phyloP scores from a whole-genome alignment of 176 grass and related monocot species.

The Lolium perenne region DNA sequence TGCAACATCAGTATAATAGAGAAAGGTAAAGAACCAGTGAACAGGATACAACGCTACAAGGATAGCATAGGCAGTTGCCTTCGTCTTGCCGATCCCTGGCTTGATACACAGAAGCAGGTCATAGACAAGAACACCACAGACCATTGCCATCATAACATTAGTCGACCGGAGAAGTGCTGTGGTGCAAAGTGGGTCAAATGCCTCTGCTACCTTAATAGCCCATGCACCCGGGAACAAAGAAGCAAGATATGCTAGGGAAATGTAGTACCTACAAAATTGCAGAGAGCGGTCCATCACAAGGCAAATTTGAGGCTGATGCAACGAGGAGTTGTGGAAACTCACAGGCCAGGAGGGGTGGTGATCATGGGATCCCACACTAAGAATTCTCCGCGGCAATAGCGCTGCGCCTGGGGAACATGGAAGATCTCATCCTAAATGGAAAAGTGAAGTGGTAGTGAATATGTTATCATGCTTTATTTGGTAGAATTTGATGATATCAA shows the following conservation, averaged over 20 bases:
- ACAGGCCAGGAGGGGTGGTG: conserved; percentile 93
- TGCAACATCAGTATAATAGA: conserved; percentile 90
- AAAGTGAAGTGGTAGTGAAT: neutral
- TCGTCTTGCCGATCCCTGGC: conserved; percentile 65
- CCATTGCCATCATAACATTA: conserved; percentile 69
- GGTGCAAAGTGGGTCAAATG: conserved; percentile 67
- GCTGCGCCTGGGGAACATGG: conserved; percentile 81
- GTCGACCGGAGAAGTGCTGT: conserved; percentile 79
- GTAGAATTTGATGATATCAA: conserved; percentile 9
- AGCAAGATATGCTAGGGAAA: conserved; percentile 82
- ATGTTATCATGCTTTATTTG: conserved; percentile 8
- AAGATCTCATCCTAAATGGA: conserved; percentile 91
- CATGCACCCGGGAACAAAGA: conserved; percentile 79
- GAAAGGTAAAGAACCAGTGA: conserved; percentile 96
- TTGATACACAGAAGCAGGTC: conserved; percentile 73
- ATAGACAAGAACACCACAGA: conserved; percentile 75
- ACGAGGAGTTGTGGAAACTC: conserved; percentile 38
- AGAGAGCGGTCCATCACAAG: conserved; percentile 44
- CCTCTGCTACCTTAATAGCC: conserved; percentile 42
- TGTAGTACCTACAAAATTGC: conserved; percentile 78
- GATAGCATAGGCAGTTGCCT: conserved; percentile 72
- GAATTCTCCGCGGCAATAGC: conserved; percentile 71
- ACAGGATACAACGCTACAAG: conserved; percentile 71
- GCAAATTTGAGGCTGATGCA: conserved; percentile 32
- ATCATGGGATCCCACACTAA: conserved; percentile 87